Percentiles rank a stretch among this genome's conserved stretches.
phyloP scores from a whole-genome alignment of 176 grass and related monocot genomes.

The Triticum urartu region DNA sequence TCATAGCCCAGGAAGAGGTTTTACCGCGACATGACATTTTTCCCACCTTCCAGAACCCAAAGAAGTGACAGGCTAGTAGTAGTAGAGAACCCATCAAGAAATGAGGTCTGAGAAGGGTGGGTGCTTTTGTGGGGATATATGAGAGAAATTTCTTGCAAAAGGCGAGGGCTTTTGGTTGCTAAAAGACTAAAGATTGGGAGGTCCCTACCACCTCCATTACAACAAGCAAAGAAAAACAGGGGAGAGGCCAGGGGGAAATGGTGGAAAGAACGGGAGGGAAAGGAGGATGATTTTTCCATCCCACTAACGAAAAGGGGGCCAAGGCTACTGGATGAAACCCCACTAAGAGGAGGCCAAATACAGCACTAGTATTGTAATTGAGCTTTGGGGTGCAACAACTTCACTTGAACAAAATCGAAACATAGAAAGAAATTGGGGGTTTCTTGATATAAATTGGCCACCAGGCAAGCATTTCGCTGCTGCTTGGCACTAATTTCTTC shows the following conservation, averaged over 20 bases:
- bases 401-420: background rate
- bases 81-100: slow-evolving; percentile 21
- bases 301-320: slow-evolving; percentile 35
- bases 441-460: background rate
- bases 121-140: background rate
- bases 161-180: slow-evolving; percentile 24
- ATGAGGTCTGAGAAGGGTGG: background rate
- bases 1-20: slow-evolving; percentile 35
- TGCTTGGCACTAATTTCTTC: background rate
- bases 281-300: slow-evolving; percentile 31
- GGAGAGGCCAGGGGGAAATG: slow-evolving; percentile 15
- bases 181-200: slow-evolving; percentile 44
- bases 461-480: background rate
- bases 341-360: slow-evolving; percentile 19
- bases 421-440: background rate
- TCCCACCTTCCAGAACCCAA: slow-evolving; percentile 27
- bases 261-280: slow-evolving; percentile 24
- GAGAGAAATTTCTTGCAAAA: slow-evolving; percentile 43
- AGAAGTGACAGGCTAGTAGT: slow-evolving; percentile 41
- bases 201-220: slow-evolving; percentile 16
- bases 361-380: background rate
- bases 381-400: slow-evolving; percentile 5
- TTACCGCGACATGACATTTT: slow-evolving; percentile 35
- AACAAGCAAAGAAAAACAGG: background rate
- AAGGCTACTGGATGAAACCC: slow-evolving; percentile 20